Percentiles rank a stretch among this genome's conserved stretches.
These are phyloP conservation scores for Russula sp. DNA, from an alignment of 768 basidiomycete species.

Conservation along the genomic window DNA sequence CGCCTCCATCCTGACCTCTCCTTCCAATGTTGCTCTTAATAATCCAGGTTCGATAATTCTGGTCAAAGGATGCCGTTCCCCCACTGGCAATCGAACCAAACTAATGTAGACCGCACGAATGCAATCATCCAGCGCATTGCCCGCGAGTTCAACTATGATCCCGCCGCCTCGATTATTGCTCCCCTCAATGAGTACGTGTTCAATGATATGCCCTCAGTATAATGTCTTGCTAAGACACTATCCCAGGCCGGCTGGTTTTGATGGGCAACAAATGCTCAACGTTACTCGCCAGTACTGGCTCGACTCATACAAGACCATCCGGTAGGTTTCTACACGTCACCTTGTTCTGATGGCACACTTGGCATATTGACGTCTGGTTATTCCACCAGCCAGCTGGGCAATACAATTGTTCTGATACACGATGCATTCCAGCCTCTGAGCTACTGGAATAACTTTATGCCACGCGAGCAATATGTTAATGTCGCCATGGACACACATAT, in stretches of 20 bases:
- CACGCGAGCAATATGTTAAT: conserved; percentile 46
- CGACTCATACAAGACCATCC: conserved; percentile 70
- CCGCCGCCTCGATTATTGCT: conserved; percentile 61
- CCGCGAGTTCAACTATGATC: conserved; percentile 48
- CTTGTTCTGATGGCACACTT: conserved; percentile 19
- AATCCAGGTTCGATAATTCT: conserved; percentile 73
- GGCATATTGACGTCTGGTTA: conserved; percentile 38
- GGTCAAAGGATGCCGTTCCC: conserved; percentile 59
- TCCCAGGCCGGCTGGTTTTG: conserved; percentile 66
- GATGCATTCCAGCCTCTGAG: conserved; percentile 75
- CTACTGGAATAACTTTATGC: conserved; percentile 63
- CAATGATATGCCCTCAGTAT: neutral
- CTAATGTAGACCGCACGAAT: conserved; percentile 63
- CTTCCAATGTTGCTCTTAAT: neutral
- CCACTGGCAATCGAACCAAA: conserved; percentile 61
- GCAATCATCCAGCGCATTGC: conserved; percentile 58
- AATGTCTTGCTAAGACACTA: neutral
- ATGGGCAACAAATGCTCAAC: conserved; percentile 44
- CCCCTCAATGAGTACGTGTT: conserved; percentile 67
- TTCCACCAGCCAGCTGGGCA: conserved; percentile 40
- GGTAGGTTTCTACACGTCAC: conserved; percentile 34
- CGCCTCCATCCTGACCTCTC: neutral
- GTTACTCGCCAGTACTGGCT: conserved; percentile 58
- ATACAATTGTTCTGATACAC: conserved; percentile 62
- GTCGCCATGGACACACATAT: conserved; percentile 79